A percentile compares a stretch with the other conserved stretches of the same genome.
Conservation (phyloP, 768 basidiomycete genomes). For the Dacryopinax primogenitus region DNA sequence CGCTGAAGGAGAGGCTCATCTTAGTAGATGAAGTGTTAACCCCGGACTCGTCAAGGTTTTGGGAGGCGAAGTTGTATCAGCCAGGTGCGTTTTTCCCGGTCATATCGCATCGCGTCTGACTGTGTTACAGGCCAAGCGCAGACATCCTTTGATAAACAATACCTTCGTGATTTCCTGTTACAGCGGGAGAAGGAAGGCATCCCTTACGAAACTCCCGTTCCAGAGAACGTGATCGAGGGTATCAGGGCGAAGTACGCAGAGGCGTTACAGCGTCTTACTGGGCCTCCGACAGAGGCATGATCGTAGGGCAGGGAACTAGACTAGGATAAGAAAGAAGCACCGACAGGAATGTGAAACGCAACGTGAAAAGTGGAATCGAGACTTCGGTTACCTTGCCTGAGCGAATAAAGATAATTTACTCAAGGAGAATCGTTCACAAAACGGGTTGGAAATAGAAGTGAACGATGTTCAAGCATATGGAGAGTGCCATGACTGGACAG, state of each 20-base stretch:
- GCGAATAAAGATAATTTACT: too few species aligned
- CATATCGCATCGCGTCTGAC: background rate
- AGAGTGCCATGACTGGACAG: too few species aligned
- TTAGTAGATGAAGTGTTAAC: slow-evolving; percentile 95
- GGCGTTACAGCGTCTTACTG: slow-evolving; percentile 36
- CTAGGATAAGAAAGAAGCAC: too few species aligned
- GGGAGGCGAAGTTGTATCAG: slow-evolving; percentile 65
- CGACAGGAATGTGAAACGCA: too few species aligned
- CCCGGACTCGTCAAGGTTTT: slow-evolving; percentile 94
- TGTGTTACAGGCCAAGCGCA: slow-evolving; percentile 33
- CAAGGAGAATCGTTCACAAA: too few species aligned
- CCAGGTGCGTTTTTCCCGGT: slow-evolving; percentile 37
- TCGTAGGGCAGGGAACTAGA: background rate
- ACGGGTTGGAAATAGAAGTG: too few species aligned
- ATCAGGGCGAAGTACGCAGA: slow-evolving; percentile 71
- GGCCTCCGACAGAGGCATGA: background rate
- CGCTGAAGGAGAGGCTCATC: slow-evolving; percentile 43
- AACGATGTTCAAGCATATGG: too few species aligned
- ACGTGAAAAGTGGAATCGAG: too few species aligned
- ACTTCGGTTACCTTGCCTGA: too few species aligned
- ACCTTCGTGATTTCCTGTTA: slow-evolving; percentile 81
- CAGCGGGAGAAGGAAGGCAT: slow-evolving; percentile 58
- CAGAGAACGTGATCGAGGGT: slow-evolving; percentile 58
- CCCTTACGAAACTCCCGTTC: slow-evolving; percentile 67
- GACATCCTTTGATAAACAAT: slow-evolving; percentile 95